Evolutionary conservation across 2,329 filamentous ascomycete genomes (phyloP).

Genomic region (Pseudophaeomoniella oleicola): DNA sequence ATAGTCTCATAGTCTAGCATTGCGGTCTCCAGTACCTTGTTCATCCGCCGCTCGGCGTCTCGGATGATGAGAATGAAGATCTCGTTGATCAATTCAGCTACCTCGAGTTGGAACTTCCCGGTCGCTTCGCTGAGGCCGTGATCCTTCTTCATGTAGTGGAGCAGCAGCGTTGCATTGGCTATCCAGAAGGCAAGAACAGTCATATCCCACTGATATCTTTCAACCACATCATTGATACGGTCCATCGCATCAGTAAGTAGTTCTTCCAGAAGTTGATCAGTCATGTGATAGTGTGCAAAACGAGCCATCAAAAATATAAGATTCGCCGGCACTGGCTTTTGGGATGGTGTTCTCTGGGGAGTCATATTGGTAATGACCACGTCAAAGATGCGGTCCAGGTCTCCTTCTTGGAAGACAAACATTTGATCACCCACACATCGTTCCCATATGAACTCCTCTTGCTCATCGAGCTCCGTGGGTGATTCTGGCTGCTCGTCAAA

Average conservation of each 20-base stretch:
- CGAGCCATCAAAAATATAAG: constrained; percentile 90
- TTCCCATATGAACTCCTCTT: constrained; percentile 91
- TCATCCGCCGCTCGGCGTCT: constrained; percentile 87
- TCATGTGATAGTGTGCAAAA: constrained; percentile 94
- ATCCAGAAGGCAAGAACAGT: constrained; percentile 98
- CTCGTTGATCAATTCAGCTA: constrained; percentile 90
- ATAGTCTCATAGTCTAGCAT: constrained; percentile 99
- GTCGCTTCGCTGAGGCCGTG: constrained; percentile 66
- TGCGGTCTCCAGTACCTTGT: constrained; percentile 82
- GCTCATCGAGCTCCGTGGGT: constrained; percentile 44
- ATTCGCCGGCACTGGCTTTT: constrained; percentile 94
- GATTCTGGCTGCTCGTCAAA: constrained; percentile 93
- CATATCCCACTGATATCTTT: constrained; percentile 97
- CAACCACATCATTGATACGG: constrained; percentile 90
- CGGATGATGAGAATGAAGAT: constrained; percentile 96
- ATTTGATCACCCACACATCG: constrained; percentile 93
- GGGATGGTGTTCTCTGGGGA: constrained; percentile 84
- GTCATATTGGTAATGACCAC: constrained; percentile 98
- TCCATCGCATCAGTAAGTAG: constrained; percentile 79
- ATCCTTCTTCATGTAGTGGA: constrained; percentile 96
- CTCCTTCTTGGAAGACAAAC: constrained; percentile 97
- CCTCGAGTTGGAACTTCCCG: constrained; percentile 76
- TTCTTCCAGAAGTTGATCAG: constrained; percentile 64
- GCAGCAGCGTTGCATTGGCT: constrained; percentile 85
- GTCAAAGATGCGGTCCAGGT: constrained; percentile 80